phyloP scores from a whole-genome alignment of 2,329 filamentous ascomycete genomes.

The Trichophyton equinum region DNA sequence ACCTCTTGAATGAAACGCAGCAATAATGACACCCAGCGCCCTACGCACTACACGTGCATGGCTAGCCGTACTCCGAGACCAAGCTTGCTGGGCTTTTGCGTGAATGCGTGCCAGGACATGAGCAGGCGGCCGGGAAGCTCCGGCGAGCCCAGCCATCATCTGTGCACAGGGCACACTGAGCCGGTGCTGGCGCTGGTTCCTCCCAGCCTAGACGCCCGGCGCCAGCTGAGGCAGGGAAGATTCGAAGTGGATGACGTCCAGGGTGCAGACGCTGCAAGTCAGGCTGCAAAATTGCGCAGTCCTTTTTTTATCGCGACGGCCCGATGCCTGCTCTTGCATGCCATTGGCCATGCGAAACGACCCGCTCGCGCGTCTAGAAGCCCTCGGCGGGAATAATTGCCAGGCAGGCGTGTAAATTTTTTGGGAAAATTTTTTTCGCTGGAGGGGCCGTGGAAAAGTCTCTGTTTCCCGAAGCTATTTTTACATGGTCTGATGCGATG shows the following conservation, averaged over 20 bases:
- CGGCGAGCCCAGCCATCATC: background rate
- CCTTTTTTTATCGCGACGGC: background rate
- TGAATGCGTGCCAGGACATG: background rate
- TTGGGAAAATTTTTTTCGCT: constrained; percentile 1
- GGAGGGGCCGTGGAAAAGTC: constrained; percentile 4
- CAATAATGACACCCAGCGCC: background rate
- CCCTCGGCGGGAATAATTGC: background rate
- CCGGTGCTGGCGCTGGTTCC: background rate
- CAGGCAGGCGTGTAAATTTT: background rate
- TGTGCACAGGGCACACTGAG: background rate
- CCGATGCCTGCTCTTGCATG: constrained; percentile 2
- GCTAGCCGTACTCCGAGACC: constrained; percentile 1
- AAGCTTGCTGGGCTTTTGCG: background rate
- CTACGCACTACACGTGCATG: background rate
- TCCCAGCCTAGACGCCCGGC: background rate
- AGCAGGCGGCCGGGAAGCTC: background rate
- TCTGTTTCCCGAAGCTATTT: constrained; percentile 3
- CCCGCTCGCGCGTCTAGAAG: constrained; percentile 1
- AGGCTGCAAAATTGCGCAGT: background rate
- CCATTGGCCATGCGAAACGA: background rate
- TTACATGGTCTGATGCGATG: constrained; percentile 3
- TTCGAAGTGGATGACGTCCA: background rate
- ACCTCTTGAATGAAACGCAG: background rate
- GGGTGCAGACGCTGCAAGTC: background rate
- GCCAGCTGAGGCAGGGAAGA: constrained; percentile 2